Percentiles rank a stretch among this genome's conserved stretches.
Conservation (phyloP, 805 yeast genomes). For the Wickerhamomyces canadensis region DNA sequence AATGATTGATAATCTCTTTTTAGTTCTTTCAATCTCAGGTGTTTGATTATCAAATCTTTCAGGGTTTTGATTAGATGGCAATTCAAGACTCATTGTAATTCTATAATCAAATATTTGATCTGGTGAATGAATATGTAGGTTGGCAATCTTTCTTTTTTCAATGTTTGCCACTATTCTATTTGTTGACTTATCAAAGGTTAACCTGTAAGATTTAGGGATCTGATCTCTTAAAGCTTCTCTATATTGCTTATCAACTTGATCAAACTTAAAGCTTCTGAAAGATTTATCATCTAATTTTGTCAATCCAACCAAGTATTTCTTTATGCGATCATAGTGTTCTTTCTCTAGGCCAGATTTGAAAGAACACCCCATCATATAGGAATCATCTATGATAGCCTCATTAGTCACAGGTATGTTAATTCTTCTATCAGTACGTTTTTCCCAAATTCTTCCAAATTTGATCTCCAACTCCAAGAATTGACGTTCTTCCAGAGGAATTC, state of each 20-base stretch:
- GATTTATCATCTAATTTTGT: constrained; percentile 46
- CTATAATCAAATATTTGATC: constrained; percentile 73
- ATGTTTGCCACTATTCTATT: constrained; percentile 64
- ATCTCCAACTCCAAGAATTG: constrained; percentile 67
- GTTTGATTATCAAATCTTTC: constrained; percentile 47
- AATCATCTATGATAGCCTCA: constrained; percentile 49
- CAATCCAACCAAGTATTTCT: constrained; percentile 48
- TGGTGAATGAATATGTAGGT: constrained; percentile 67
- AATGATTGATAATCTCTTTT: constrained; percentile 67
- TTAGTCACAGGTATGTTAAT: constrained; percentile 62
- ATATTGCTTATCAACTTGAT: constrained; percentile 57
- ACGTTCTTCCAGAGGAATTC: constrained; percentile 48
- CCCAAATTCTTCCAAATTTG: constrained; percentile 68
- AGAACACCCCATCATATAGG: constrained; percentile 49
- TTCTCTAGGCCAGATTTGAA: constrained; percentile 66
- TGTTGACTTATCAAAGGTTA: constrained; percentile 63
- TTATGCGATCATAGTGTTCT: constrained; percentile 52
- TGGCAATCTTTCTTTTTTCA: constrained; percentile 69
- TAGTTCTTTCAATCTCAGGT: constrained; percentile 56
- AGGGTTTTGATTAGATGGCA: constrained; percentile 58
- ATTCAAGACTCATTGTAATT: constrained; percentile 69
- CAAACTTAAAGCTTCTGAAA: constrained; percentile 56
- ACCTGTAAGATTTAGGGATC: constrained; percentile 57
- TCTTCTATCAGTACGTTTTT: constrained; percentile 55
- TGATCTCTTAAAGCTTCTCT: constrained; percentile 59